Percentiles rank a stretch among this genome's conserved stretches.
Evolutionary conservation across 306 rosid species (phyloP).

Genomic region (Malus sylvestris): DNA sequence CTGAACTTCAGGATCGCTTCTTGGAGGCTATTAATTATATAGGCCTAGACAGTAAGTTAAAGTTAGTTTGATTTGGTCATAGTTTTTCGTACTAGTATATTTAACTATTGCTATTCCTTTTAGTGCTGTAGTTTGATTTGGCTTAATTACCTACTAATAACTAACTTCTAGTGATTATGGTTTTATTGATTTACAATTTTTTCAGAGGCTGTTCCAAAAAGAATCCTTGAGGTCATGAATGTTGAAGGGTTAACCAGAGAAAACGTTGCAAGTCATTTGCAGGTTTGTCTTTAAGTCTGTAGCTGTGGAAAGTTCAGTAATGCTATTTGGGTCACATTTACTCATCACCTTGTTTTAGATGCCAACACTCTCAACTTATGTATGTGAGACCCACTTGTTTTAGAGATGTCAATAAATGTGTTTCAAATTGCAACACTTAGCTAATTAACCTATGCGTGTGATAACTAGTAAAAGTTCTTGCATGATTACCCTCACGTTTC

Average conservation of each 20-base stretch:
- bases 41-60: slow-evolving; percentile 6
- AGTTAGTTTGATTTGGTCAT: background rate
- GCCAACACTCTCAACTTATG: too few species aligned
- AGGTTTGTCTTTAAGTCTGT: background rate
- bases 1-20: slow-evolving; percentile 7
- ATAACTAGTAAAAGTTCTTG: background rate
- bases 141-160: background rate
- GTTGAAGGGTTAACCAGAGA: slow-evolving; percentile 7
- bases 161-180: too few species aligned
- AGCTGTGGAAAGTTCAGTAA: background rate
- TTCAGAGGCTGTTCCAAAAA: slow-evolving; percentile 10
- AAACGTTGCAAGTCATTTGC: slow-evolving; percentile 16
- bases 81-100: background rate
- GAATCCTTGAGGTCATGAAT: slow-evolving; percentile 12
- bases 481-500: background rate
- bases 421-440: too few species aligned
- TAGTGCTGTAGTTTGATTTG: background rate
- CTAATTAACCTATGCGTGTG: too few species aligned
- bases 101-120: background rate
- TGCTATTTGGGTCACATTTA: too few species aligned
- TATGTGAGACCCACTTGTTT: background rate
- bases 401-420: too few species aligned
- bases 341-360: too few species aligned
- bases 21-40: slow-evolving; percentile 3
- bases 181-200: background rate